Evolutionary conservation across 805 yeast genomes (phyloP), one percentile per base, ranked within the genome.

Genomic region (Wickerhamomyces hampshirensis): DNA sequence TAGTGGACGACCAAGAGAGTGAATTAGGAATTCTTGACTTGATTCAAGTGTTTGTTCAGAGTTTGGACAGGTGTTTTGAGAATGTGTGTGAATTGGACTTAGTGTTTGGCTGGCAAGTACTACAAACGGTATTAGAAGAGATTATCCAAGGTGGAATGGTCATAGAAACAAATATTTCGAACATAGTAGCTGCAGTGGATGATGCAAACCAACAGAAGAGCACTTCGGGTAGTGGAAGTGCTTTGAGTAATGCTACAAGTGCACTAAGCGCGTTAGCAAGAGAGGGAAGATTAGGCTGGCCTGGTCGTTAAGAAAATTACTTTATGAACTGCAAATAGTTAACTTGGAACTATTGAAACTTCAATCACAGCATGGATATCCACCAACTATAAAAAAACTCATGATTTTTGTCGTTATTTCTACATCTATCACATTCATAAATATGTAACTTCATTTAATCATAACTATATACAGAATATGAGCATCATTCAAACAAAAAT

Each of bases 141-240:
- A 83, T 93, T 23, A 81, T 93, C 1, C 98, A 93, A 57, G 98
- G 98, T 18, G 98, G 98, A 0, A 82, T 93, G 94, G 98, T 93
- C 7, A 84, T 93, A 26, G 98, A 93, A 56, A 89, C 98, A 2
- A 86, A 81, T 47, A 86, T 88, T 15, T 55, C 65, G 18, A 76
- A 82, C 41, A 88, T 93, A 24, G 96, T 93, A 5, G 77, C 76
- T 2, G 85, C 93, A 1, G 84, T 84, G 9, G 95, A 84, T 59
- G 83, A 75, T 31, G 82, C 84, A 17, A 54, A 54, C 26, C 34
- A 42, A 31, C 53, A 50, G 10, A 43, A 46, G 17, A 44, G 19
- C 18, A 18, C 44, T 9, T 12, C 30, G 32, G 14, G 26, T 34
- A 10, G 19, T 51, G n/a, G n/a, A n/a, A 54, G 46, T 23, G 65